phyloP scores from a whole-genome alignment of 805 yeast species.

The Wickerhamia fluorescens region DNA sequence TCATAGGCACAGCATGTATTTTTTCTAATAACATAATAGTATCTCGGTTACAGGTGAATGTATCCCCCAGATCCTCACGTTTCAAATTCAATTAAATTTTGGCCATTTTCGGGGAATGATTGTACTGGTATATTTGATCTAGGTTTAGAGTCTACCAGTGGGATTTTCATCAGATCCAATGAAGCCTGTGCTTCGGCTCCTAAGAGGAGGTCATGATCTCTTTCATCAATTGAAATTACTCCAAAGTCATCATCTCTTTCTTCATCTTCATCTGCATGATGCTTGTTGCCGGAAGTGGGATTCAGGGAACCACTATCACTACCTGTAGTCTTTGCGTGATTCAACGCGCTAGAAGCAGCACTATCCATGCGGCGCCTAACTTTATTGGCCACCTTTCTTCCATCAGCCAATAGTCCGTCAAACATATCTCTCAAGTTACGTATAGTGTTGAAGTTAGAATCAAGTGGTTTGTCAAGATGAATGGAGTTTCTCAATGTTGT shows the following conservation, averaged over 20 bases:
- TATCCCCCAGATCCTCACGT: slow-evolving; percentile 17
- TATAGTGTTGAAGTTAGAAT: slow-evolving; percentile 39
- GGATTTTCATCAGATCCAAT: no score
- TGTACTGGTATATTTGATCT: no score
- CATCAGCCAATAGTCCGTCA: slow-evolving; percentile 87
- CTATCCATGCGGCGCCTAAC: slow-evolving; percentile 85
- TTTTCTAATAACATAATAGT: no score
- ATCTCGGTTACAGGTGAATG: no score
- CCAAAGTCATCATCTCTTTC: slow-evolving; percentile 42
- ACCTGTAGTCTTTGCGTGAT: slow-evolving; percentile 3
- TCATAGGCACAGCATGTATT: no score
- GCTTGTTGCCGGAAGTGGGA: slow-evolving; percentile 17
- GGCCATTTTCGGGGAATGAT: slow-evolving; percentile 8
- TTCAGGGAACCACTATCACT: slow-evolving; percentile 16
- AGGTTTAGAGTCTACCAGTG: no score
- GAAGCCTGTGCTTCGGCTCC: slow-evolving; percentile 47
- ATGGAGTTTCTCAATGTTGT: slow-evolving; percentile 60
- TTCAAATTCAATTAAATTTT: slow-evolving; percentile 41
- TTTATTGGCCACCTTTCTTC: slow-evolving; percentile 83
- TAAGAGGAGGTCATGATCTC: slow-evolving; percentile 41
- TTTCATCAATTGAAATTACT: slow-evolving; percentile 31
- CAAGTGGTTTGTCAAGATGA: slow-evolving; percentile 53
- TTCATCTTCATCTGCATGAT: slow-evolving; percentile 33
- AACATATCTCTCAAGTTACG: slow-evolving; percentile 77
- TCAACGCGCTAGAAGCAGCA: slow-evolving; percentile 35